Evolutionary conservation across 2,329 filamentous ascomycete species (phyloP), one percentile per base, ranked within the genome.

Genomic region (Neoascochyta sp.): DNA sequence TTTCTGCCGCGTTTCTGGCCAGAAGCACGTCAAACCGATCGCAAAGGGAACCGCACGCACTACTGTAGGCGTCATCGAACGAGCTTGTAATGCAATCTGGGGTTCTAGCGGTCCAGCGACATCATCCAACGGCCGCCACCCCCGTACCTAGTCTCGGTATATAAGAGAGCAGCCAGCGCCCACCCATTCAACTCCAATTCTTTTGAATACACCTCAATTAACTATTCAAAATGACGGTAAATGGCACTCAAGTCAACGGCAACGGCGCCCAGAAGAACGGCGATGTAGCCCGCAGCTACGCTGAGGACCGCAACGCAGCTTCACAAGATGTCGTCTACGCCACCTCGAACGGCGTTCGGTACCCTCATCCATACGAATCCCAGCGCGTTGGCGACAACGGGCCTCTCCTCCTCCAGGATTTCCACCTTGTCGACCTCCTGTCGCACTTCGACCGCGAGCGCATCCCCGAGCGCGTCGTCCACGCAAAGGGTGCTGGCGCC

Each of bases 331-430:
- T 65, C 9, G 38, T 74, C 9, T 81, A 81, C 56, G 66, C 71
- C 16, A 73, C 75, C 23, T 71, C 68, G 58, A 79, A 76, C 54
- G 74, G 73, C 32, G 68, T 66, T 1, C 75, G 76, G 1, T 67
- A 75, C 43, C 66, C 75, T 7, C 74, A 80, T 42, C 73, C 75
- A 1, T 78, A 79, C 45, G 75, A 76, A 47, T 51, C 68, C 0
- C 74, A 79, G 57, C 63, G 75, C 16, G 70, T 64, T 4, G 75
- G 75, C 43, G 71, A 76, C 45, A 76, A 73, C 23, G 76, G 76
- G 0, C 75, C 76, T 16, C 64, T 80, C 1, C 67, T 80, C 1
- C 59, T 78, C 43, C 66, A 77, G 30, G 69, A 72, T 41, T 68
- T 68, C 54, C 69, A 72, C 45, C 52, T 71, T 25, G 58, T 72